These are phyloP conservation scores for Umbelopsis isabellina DNA, from an alignment of 192 early-diverging fungal species.

Conservation along the genomic window DNA sequence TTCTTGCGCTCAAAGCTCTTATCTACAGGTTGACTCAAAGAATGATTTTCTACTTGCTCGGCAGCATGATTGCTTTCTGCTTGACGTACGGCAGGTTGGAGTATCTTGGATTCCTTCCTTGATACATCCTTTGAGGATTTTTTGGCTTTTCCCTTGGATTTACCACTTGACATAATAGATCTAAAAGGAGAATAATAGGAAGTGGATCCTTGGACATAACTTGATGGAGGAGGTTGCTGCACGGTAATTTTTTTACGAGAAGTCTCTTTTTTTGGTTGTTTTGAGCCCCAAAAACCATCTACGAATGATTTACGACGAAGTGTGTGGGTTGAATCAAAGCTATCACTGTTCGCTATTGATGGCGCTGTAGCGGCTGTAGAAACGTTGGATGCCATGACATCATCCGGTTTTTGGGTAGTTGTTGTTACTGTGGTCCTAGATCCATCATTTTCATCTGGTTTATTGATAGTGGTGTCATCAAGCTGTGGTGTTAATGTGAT, in stretches of 20 bases:
- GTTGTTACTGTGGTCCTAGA: background rate
- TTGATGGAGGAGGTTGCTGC: background rate
- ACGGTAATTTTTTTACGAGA: too few relatives aligned
- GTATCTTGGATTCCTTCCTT: background rate
- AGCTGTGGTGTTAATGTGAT: background rate
- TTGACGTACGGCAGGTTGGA: background rate
- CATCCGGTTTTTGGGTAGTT: background rate
- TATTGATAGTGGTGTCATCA: background rate
- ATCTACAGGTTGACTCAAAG: too few relatives aligned
- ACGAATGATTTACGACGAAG: background rate
- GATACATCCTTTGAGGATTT: background rate
- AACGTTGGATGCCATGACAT: background rate
- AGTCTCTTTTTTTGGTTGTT: too few relatives aligned
- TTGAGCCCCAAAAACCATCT: background rate
- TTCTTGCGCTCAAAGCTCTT: too few relatives aligned
- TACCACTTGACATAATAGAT: background rate
- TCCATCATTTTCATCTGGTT: background rate
- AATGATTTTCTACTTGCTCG: background rate
- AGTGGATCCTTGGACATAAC: background rate
- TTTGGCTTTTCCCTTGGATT: background rate
- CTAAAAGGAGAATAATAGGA: background rate
- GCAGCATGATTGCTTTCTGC: background rate
- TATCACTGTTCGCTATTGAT: background rate
- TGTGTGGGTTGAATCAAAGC: background rate
- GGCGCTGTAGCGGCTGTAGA: background rate